These are phyloP conservation scores for Solanum paucissectum DNA, from an alignment of 257 asterid species.

Conservation along the genomic window DNA sequence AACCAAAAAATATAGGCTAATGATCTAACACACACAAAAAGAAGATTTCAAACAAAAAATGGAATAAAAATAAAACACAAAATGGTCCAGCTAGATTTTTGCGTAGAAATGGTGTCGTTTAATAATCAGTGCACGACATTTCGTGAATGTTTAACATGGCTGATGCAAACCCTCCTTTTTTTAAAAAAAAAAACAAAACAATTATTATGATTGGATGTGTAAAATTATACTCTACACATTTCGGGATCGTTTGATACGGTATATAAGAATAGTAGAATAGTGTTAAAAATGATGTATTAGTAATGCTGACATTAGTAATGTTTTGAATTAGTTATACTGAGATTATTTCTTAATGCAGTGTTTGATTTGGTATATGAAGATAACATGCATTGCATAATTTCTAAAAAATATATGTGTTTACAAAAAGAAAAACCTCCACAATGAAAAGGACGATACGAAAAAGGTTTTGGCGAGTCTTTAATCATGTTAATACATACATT, in stretches of 20 bases:
- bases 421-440: background rate
- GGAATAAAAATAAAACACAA: background rate
- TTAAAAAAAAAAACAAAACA: background rate
- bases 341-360: too few relatives aligned
- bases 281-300: too few relatives aligned
- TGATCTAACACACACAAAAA: background rate
- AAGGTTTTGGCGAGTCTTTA: too few relatives aligned
- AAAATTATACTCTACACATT: too few relatives aligned
- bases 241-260: too few relatives aligned
- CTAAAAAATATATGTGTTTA: too few relatives aligned
- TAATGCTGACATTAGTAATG: too few relatives aligned
- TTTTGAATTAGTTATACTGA: too few relatives aligned
- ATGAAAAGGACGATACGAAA: too few relatives aligned
- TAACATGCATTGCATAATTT: too few relatives aligned
- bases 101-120: background rate
- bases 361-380: too few relatives aligned
- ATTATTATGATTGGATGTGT: background rate
- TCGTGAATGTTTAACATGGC: background rate
- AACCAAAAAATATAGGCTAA: background rate
- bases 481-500: background rate
- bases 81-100: background rate
- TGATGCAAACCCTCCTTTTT: background rate
- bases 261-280: too few relatives aligned
- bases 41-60: background rate
- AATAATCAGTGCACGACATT: background rate